A percentile compares a stretch with the other conserved stretches of the same genome.
Evolutionary conservation across 441 rosid genomes (phyloP).

Genomic region (Viola pubescens): DNA sequence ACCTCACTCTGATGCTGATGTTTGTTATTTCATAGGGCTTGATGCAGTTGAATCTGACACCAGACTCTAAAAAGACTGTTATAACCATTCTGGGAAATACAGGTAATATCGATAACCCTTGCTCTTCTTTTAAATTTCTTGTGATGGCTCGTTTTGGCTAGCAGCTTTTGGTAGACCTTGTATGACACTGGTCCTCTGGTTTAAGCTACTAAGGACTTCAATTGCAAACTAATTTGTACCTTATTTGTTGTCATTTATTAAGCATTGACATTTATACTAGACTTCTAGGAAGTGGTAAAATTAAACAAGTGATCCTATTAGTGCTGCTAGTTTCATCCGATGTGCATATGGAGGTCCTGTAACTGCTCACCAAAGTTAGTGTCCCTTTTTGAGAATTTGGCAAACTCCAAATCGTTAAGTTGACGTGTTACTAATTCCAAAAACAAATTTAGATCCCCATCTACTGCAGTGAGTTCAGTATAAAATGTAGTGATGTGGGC

Average conservation of each 20-base stretch:
- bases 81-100: constrained; percentile 72
- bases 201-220: background rate
- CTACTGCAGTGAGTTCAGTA: no score
- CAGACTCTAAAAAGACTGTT: constrained; percentile 47
- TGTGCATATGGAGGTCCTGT: background rate
- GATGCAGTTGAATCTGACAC: constrained; percentile 59
- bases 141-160: background rate
- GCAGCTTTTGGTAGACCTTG: background rate
- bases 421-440: no score
- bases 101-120: constrained; percentile 34
- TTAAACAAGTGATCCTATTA: no score
- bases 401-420: no score
- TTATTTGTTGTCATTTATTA: background rate
- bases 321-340: background rate
- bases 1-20: background rate
- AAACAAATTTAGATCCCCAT: no score
- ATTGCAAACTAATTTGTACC: background rate
- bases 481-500: constrained; percentile 8
- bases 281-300: background rate
- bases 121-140: background rate
- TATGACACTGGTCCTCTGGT: background rate
- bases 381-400: no score
- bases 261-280: background rate
- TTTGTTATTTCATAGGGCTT: constrained; percentile 36
- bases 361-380: background rate